Evolutionary conservation across 371 early-diverging fungal species (phyloP).

Genomic region (Smittium culicis): DNA sequence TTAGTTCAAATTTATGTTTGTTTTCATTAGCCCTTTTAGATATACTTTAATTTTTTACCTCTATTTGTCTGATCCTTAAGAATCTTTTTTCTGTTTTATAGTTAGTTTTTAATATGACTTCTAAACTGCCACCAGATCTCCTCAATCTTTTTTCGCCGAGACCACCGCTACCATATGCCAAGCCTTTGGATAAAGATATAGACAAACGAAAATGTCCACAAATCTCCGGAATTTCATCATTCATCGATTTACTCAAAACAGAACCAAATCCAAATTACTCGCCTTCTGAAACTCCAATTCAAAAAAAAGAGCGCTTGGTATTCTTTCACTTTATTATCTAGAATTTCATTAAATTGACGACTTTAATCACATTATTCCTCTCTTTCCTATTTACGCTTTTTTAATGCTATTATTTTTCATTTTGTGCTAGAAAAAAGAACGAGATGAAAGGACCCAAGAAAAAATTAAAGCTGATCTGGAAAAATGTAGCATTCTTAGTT

Average conservation of each 20-base stretch:
- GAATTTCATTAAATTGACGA: too few species aligned
- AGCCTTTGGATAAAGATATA: slow-evolving; percentile 63
- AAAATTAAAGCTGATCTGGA: neutral
- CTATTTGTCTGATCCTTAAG: too few species aligned
- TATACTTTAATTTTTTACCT: too few species aligned
- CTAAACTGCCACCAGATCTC: slow-evolving; percentile 68
- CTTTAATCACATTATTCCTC: too few species aligned
- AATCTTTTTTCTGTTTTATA: too few species aligned
- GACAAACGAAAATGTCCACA: slow-evolving; percentile 43
- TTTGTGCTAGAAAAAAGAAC: slow-evolving; percentile 22
- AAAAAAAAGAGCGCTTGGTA: slow-evolving; percentile 23
- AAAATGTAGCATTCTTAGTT: too few species aligned
- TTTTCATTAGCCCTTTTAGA: too few species aligned
- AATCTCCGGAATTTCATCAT: slow-evolving; percentile 50
- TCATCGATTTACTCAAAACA: slow-evolving; percentile 40
- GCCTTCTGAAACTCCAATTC: slow-evolving; percentile 14
- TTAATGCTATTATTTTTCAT: slow-evolving; percentile 34
- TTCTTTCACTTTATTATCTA: neutral
- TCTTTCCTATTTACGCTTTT: too few species aligned
- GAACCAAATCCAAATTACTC: slow-evolving; percentile 35
- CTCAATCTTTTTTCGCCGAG: slow-evolving; percentile 83
- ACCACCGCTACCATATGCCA: slow-evolving; percentile 55
- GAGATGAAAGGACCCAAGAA: slow-evolving; percentile 49
- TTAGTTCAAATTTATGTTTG: too few species aligned
- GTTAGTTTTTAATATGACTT: too few species aligned